Evolutionary conservation across 169 alveolate genomes (phyloP).

Genomic region (Neospora caninum): DNA sequence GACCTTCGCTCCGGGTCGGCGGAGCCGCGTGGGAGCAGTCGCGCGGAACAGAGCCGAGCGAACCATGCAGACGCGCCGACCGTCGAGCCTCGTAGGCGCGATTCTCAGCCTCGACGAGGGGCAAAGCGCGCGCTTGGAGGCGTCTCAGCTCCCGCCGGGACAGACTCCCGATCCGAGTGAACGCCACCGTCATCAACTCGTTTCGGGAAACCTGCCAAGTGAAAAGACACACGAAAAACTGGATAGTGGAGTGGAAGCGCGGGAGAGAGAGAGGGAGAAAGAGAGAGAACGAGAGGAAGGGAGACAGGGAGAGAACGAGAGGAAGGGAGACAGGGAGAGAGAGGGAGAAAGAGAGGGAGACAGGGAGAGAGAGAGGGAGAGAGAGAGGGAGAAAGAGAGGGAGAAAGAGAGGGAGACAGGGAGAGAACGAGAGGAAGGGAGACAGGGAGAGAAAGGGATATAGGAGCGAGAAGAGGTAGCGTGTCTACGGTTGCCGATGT

Average conservation of each 20-base stretch:
- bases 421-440: not conserved
- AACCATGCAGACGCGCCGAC: not conserved
- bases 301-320: slow-evolving; percentile 7
- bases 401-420: not conserved
- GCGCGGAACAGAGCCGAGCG: too few relatives aligned
- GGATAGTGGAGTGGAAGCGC: not conserved
- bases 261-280: slow-evolving; percentile 7
- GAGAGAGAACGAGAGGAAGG: not conserved
- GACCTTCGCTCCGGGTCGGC: too few relatives aligned
- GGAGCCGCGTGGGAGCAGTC: too few relatives aligned
- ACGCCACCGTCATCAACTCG: slow-evolving; percentile 47
- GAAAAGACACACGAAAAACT: slow-evolving; percentile 40
- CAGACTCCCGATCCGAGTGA: slow-evolving; percentile 41
- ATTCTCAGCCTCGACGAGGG: not conserved
- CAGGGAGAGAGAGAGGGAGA: not conserved
- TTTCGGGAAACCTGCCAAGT: slow-evolving; percentile 52
- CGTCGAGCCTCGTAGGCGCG: not conserved
- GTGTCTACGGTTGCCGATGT: too few relatives aligned
- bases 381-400: too few relatives aligned
- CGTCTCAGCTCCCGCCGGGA: slow-evolving; percentile 44
- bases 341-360: not conserved
- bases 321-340: not conserved
- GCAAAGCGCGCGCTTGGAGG: not conserved
- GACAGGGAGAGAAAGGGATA: not conserved
- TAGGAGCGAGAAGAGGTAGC: too few relatives aligned